These are phyloP conservation scores for Arachis monticola DNA, from an alignment of 331 rosid species.

Conservation along the genomic window DNA sequence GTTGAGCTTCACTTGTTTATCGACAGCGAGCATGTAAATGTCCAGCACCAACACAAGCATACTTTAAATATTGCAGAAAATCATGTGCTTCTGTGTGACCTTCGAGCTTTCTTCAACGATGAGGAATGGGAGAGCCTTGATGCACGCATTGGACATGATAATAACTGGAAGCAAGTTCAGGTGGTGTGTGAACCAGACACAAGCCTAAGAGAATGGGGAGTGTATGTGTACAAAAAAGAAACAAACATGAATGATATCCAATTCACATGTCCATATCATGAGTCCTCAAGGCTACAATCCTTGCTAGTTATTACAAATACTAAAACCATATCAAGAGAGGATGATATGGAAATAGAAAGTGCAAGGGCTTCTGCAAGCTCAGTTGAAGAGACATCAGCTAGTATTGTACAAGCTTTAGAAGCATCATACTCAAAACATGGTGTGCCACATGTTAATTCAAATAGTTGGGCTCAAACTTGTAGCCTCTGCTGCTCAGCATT, in stretches of 20 bases:
- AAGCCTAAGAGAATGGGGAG: background rate
- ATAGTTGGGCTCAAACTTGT: no score
- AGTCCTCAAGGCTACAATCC: background rate
- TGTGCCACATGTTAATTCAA: no score
- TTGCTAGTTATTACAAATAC: no score
- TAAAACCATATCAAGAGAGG: no score
- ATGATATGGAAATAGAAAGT: no score
- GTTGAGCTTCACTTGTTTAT: conserved; percentile 1
- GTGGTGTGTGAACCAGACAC: background rate
- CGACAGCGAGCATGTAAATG: background rate
- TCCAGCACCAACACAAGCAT: background rate
- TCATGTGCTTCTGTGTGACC: conserved; percentile 12
- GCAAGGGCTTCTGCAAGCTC: no score
- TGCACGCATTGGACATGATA: background rate
- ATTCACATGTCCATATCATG: background rate
- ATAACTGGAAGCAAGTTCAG: background rate
- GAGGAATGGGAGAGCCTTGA: conserved; percentile 18
- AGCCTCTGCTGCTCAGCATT: no score
- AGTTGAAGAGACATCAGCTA: no score
- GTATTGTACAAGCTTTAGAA: no score
- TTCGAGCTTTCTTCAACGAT: conserved; percentile 4
- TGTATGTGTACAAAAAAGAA: background rate
- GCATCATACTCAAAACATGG: no score
- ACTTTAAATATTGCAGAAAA: background rate
- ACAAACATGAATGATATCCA: conserved; percentile 8